Conservation (phyloP, 2,329 filamentous ascomycete species). For the Trichoderma guizhouense region DNA sequence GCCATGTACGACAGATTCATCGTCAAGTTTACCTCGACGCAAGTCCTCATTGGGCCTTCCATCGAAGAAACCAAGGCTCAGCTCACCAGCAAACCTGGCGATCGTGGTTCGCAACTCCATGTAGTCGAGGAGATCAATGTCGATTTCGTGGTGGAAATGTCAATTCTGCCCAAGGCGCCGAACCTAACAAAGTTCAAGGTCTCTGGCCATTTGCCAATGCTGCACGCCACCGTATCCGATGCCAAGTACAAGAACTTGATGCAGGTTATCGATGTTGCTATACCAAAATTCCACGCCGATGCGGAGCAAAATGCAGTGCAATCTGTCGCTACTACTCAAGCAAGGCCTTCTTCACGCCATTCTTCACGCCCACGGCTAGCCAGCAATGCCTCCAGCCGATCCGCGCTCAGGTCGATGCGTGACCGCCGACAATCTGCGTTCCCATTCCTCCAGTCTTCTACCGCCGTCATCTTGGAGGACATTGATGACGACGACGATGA, state of each 20-base stretch:
- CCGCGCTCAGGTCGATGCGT: slow-evolving; percentile 42
- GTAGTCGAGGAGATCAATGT: slow-evolving; percentile 97
- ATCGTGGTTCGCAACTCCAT: slow-evolving; percentile 63
- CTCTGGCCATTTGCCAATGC: slow-evolving; percentile 84
- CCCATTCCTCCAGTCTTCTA: slow-evolving; percentile 66
- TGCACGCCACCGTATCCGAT: slow-evolving; percentile 90
- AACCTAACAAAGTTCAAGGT: slow-evolving; percentile 90
- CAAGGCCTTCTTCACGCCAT: slow-evolving; percentile 28
- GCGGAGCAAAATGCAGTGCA: background rate
- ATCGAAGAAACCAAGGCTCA: slow-evolving; percentile 87
- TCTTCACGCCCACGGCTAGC: slow-evolving; percentile 41
- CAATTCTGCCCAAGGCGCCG: slow-evolving; percentile 92
- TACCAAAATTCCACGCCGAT: slow-evolving; percentile 69
- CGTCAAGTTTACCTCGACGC: slow-evolving; percentile 88
- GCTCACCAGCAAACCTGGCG: slow-evolving; percentile 63
- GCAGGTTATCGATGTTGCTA: slow-evolving; percentile 91
- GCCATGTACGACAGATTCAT: slow-evolving; percentile 98
- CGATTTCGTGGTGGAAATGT: slow-evolving; percentile 92
- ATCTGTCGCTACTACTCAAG: background rate
- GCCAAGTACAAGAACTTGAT: slow-evolving; percentile 96
- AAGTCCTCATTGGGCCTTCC: slow-evolving; percentile 90
- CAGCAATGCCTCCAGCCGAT: slow-evolving; percentile 42
- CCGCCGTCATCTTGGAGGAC: slow-evolving; percentile 76
- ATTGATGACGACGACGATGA: slow-evolving; percentile 64
- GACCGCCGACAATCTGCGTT: slow-evolving; percentile 65